Evolutionary conservation across 257 asterid species (phyloP).

Genomic region (Solanum corneliomulleri): DNA sequence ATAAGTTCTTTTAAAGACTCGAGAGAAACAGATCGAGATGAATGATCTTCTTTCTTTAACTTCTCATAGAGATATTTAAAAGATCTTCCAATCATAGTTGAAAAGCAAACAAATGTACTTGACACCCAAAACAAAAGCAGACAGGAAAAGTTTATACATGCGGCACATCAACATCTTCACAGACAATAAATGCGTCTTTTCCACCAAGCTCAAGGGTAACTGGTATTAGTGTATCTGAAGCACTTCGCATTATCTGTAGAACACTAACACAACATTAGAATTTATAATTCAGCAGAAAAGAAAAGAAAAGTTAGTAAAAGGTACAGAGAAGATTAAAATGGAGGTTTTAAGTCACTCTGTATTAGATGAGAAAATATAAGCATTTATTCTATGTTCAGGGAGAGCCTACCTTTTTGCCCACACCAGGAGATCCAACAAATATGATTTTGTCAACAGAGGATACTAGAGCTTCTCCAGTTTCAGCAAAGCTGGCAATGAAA

Average conservation of each 20-base stretch:
- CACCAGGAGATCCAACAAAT: constrained; percentile 97
- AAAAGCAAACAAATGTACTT: background rate
- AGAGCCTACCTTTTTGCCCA: constrained; percentile 73
- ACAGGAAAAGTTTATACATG: constrained; percentile 44
- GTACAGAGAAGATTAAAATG: background rate
- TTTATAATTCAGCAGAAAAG: background rate
- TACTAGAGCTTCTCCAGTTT: constrained; percentile 96
- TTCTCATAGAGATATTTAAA: background rate
- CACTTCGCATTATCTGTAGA: constrained; percentile 82
- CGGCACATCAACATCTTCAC: constrained; percentile 85
- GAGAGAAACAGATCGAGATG: background rate
- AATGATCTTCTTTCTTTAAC: background rate
- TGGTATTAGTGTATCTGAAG: constrained; percentile 80
- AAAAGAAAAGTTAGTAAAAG: background rate
- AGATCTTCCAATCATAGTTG: background rate
- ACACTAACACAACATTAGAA: background rate
- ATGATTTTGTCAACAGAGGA: constrained; percentile 88
- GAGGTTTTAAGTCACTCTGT: background rate
- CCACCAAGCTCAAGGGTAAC: constrained; percentile 99
- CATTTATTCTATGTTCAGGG: background rate
- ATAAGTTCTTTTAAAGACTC: background rate
- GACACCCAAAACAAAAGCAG: background rate
- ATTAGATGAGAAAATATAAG: background rate
- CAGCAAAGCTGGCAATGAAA: constrained; percentile 69
- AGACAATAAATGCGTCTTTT: constrained; percentile 93